Evolutionary conservation across 768 basidiomycete genomes (phyloP).

Genomic region (Pleurotus platypus): DNA sequence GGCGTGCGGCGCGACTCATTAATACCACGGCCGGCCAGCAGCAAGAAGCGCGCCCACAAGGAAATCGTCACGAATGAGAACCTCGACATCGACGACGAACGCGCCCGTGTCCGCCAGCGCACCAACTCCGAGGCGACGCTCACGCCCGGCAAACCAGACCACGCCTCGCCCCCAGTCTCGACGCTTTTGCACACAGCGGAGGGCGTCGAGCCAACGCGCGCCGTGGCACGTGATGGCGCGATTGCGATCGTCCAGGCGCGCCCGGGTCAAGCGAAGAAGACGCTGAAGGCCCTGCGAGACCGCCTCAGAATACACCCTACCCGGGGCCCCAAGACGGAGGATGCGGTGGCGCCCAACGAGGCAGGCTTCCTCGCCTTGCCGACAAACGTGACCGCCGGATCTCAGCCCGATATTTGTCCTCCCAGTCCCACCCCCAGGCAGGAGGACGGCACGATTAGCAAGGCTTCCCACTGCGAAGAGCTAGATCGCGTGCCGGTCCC

Average conservation of each 20-base stretch:
- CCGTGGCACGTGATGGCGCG: background rate
- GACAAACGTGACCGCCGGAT: background rate
- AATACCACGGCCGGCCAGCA: background rate
- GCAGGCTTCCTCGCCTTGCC: background rate
- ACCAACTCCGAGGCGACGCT: background rate
- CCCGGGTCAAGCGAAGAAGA: background rate
- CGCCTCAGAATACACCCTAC: background rate
- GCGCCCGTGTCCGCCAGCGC: background rate
- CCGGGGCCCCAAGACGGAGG: constrained; percentile 1
- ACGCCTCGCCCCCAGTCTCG: background rate
- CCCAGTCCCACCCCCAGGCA: no score
- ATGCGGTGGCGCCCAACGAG: background rate
- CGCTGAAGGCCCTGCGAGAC: background rate
- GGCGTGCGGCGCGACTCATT: background rate
- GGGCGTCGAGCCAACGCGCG: background rate
- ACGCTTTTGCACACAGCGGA: background rate
- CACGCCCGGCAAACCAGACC: background rate
- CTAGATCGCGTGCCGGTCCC: background rate
- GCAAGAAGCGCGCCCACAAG: background rate
- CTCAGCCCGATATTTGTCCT: background rate
- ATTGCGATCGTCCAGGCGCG: background rate
- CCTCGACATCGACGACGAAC: background rate
- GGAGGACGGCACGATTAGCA: background rate
- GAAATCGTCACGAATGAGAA: constrained; percentile 1
- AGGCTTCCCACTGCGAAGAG: background rate